Evolutionary conservation across 345 rosid genomes (phyloP).

Genomic region (Murraya paniculata): DNA sequence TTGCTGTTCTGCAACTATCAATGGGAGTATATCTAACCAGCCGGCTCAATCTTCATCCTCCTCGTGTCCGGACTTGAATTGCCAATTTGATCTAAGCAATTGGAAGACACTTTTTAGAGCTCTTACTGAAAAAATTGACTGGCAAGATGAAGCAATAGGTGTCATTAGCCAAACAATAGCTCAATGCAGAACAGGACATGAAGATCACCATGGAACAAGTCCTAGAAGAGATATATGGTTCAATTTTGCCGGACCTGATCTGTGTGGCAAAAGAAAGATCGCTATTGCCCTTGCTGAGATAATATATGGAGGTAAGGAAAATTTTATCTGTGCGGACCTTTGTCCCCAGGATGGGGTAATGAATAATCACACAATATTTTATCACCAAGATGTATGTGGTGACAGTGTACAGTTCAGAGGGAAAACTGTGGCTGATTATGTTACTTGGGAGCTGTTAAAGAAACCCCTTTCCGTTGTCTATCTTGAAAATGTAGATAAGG

Average conservation of each 20-base stretch:
- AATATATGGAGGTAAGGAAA: slow-evolving; percentile 45
- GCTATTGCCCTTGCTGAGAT: slow-evolving; percentile 60
- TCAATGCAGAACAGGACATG: slow-evolving; percentile 23
- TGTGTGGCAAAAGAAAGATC: slow-evolving; percentile 47
- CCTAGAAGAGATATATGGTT: slow-evolving; percentile 65
- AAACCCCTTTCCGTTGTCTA: slow-evolving; percentile 61
- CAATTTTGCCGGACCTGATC: slow-evolving; percentile 59
- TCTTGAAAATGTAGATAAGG: slow-evolving; percentile 71
- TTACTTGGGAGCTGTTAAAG: slow-evolving; percentile 56
- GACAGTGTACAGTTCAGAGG: slow-evolving; percentile 47
- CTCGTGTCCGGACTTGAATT: slow-evolving; percentile 30
- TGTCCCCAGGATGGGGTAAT: slow-evolving; percentile 25
- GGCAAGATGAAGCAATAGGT: slow-evolving; percentile 65
- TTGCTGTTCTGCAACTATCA: slow-evolving; percentile 20
- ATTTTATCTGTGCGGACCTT: slow-evolving; percentile 56
- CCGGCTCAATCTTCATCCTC: slow-evolving; percentile 38
- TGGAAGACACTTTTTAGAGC: slow-evolving; percentile 51
- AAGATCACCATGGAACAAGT: slow-evolving; percentile 13
- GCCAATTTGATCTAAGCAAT: slow-evolving; percentile 27
- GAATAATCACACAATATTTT: not conserved
- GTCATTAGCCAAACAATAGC: slow-evolving; percentile 39
- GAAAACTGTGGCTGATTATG: slow-evolving; percentile 58
- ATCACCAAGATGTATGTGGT: slow-evolving; percentile 24
- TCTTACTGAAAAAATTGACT: slow-evolving; percentile 44
- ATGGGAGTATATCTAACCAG: slow-evolving; percentile 15